phyloP scores from a whole-genome alignment of 306 rosid species.

The Cyclanthera cordifolia region DNA sequence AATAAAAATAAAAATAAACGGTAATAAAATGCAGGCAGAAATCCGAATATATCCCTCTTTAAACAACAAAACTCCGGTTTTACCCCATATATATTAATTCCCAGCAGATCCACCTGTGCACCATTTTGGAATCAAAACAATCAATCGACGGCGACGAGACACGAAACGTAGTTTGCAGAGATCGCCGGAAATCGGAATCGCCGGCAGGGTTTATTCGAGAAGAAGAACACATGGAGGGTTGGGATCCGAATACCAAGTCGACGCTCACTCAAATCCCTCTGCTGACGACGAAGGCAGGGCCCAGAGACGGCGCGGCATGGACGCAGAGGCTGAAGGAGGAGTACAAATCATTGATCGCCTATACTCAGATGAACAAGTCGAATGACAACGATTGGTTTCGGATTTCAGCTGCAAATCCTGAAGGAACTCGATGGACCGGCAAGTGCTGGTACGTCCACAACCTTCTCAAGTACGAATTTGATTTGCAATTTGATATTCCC shows the following conservation, averaged over 20 bases:
- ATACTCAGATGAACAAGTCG: constrained; percentile 97
- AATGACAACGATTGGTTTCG: constrained; percentile 98
- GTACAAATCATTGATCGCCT: constrained; percentile 76
- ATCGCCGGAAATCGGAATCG: neutral
- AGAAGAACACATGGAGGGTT: constrained; percentile 57
- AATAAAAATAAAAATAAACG: too few species aligned
- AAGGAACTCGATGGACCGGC: constrained; percentile 94
- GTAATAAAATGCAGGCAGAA: too few species aligned
- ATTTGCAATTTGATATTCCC: constrained; percentile 93
- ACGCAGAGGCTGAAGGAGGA: constrained; percentile 86
- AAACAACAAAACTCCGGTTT: too few species aligned
- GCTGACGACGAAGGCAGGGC: constrained; percentile 70
- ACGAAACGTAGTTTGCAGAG: too few species aligned
- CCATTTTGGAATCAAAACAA: too few species aligned
- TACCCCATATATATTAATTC: too few species aligned
- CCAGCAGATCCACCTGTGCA: too few species aligned
- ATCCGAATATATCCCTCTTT: too few species aligned
- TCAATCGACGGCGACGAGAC: too few species aligned
- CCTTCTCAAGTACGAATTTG: constrained; percentile 95
- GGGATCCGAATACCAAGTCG: constrained; percentile 97
- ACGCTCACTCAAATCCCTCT: constrained; percentile 87
- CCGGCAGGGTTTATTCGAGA: neutral
- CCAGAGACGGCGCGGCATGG: constrained; percentile 81
- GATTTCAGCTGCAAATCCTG: constrained; percentile 76
- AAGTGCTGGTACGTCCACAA: constrained; percentile 95